Evolutionary conservation across 176 grass and related monocot species (phyloP).

Genomic region (Carex kokanica): DNA sequence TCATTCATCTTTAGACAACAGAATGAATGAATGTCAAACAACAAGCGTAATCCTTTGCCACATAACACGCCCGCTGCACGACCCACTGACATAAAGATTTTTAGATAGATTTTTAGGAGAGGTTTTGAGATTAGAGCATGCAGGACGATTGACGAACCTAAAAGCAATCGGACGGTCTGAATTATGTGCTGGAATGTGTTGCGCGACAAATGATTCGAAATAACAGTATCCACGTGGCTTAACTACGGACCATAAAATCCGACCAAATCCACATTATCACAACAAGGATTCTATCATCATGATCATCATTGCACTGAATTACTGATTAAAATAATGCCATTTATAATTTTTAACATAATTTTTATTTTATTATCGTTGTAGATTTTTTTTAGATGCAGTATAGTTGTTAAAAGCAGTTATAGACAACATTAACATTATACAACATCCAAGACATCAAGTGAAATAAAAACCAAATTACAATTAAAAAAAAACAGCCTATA

Average conservation of each 20-base stretch:
- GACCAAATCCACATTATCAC: not conserved
- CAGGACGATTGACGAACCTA: too few species aligned
- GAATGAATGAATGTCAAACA: not conserved
- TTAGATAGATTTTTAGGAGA: too few species aligned
- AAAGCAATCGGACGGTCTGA: too few species aligned
- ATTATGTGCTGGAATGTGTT: too few species aligned
- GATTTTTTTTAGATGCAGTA: not conserved
- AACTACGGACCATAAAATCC: not conserved
- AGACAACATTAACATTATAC: not conserved
- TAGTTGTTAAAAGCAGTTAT: not conserved
- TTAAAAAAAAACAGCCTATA: not conserved
- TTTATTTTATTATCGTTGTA: not conserved
- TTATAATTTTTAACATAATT: slow-evolving; percentile 1
- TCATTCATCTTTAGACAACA: not conserved
- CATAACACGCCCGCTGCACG: too few species aligned
- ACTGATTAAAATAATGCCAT: not conserved
- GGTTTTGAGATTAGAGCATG: too few species aligned
- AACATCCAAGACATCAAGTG: not conserved
- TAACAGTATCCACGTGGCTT: not conserved
- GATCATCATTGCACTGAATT: not conserved
- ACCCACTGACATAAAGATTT: too few species aligned
- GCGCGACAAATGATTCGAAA: not conserved
- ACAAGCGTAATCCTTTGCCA: too few species aligned
- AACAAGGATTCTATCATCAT: not conserved
- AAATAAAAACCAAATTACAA: not conserved